These are phyloP conservation scores for Arthrobotrys sphaeroides DNA, from an alignment of 2,329 filamentous ascomycete genomes.

Conservation along the genomic window DNA sequence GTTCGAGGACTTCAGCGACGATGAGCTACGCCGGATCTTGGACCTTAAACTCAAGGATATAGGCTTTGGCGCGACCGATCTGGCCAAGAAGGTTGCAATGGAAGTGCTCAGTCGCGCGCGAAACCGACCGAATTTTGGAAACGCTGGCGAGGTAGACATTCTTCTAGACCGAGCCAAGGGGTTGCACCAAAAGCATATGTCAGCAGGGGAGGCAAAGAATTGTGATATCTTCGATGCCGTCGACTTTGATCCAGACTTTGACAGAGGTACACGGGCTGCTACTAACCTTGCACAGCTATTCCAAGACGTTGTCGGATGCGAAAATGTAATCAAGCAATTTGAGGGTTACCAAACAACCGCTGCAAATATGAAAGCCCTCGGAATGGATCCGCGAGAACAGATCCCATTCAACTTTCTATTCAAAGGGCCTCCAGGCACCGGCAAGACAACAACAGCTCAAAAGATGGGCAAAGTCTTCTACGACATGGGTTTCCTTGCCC, in stretches of 20 bases:
- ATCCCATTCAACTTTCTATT: conserved; percentile 77
- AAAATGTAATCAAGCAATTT: conserved; percentile 67
- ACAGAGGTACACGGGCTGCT: conserved; percentile 65
- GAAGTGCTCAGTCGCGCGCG: conserved; percentile 72
- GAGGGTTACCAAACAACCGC: conserved; percentile 68
- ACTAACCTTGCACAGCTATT: conserved; percentile 71
- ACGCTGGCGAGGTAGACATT: conserved; percentile 78
- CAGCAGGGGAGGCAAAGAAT: conserved; percentile 42
- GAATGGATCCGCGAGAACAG: conserved; percentile 68
- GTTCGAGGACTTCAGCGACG: conserved; percentile 74
- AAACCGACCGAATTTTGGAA: conserved; percentile 74
- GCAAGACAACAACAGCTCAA: conserved; percentile 55
- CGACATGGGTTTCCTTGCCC: conserved; percentile 66
- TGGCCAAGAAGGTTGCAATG: conserved; percentile 67
- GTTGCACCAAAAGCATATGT: conserved; percentile 61
- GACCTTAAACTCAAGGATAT: conserved; percentile 70
- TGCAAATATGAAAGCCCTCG: conserved; percentile 65
- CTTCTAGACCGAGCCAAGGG: conserved; percentile 69
- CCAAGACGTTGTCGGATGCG: conserved; percentile 68
- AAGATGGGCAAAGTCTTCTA: conserved; percentile 64
- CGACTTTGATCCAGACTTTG: conserved; percentile 67
- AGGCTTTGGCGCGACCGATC: conserved; percentile 66
- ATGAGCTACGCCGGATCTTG: conserved; percentile 70
- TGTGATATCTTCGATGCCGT: conserved; percentile 60
- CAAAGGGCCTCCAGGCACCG: conserved; percentile 67